phyloP scores from a whole-genome alignment of 2,329 filamentous ascomycete species.

The Stagonosporopsis tanaceti region DNA sequence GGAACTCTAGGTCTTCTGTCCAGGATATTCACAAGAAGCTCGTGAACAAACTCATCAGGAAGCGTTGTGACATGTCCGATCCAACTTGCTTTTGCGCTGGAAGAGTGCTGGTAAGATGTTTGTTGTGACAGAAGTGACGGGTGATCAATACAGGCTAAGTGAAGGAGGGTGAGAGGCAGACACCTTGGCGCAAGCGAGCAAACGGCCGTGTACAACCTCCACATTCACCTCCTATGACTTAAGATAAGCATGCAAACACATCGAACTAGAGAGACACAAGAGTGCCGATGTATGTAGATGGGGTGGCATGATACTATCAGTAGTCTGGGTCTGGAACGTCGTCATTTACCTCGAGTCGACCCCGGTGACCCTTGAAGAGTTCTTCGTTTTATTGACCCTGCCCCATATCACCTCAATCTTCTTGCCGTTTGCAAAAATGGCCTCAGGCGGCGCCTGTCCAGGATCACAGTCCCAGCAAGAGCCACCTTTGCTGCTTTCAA shows the following conservation, averaged over 20 bases:
- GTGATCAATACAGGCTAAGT: too few species aligned
- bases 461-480: conserved; percentile 37
- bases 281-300: background rate
- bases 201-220: background rate
- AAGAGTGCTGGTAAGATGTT: too few species aligned
- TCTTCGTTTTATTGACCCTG: conserved; percentile 16
- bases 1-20: too few species aligned
- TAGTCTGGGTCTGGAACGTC: background rate
- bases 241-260: background rate
- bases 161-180: too few species aligned
- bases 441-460: conserved; percentile 32
- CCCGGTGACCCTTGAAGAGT: conserved; percentile 8
- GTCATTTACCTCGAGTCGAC: background rate
- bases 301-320: background rate
- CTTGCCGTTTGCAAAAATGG: conserved; percentile 25
- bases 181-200: too few species aligned
- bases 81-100: too few species aligned
- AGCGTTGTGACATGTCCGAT: too few species aligned
- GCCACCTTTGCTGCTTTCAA: conserved; percentile 29
- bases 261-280: background rate
- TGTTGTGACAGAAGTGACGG: too few species aligned
- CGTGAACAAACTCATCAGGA: too few species aligned
- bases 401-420: conserved; percentile 30
- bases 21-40: too few species aligned
- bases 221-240: background rate